These are phyloP conservation scores for Thalassiosira mediterranea DNA, from an alignment of 352 stramenopile genomes.

Conservation along the genomic window DNA sequence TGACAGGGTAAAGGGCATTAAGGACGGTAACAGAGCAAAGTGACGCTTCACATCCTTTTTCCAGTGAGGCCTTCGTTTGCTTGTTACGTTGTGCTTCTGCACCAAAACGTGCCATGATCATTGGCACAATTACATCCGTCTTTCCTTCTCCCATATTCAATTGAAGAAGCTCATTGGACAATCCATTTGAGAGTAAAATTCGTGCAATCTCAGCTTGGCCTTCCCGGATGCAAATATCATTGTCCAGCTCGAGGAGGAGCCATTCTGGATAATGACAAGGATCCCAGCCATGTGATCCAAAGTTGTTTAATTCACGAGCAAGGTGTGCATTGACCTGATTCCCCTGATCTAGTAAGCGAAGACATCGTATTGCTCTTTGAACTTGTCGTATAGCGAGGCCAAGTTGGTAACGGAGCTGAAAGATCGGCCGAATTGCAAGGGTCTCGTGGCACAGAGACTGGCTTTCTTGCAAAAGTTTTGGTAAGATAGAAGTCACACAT, in stretches of 20 bases:
- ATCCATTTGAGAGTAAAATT: background rate
- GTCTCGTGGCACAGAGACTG: too few species aligned
- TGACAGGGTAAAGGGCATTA: conserved; percentile 6
- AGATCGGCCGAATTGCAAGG: too few species aligned
- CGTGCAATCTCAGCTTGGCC: conserved; percentile 3
- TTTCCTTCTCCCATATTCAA: conserved; percentile 23
- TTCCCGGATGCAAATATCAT: conserved; percentile 15
- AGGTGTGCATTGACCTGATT: background rate
- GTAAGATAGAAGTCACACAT: too few species aligned
- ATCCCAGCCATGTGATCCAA: background rate
- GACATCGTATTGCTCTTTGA: conserved; percentile 4
- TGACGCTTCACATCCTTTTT: background rate
- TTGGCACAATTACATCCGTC: conserved; percentile 1
- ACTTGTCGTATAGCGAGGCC: background rate
- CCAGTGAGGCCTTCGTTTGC: too few species aligned
- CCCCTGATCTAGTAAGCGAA: conserved; percentile 6
- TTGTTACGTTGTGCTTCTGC: too few species aligned
- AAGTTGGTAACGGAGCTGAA: too few species aligned
- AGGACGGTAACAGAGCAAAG: conserved; percentile 4
- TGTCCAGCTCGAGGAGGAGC: conserved; percentile 14
- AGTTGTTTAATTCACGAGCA: conserved; percentile 5
- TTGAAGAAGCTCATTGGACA: conserved; percentile 5
- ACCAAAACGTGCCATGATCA: background rate
- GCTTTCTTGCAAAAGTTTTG: too few species aligned
- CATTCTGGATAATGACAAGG: conserved; percentile 1